Conservation (phyloP, 2,329 filamentous ascomycete species). For the Botrytis tulipae region DNA sequence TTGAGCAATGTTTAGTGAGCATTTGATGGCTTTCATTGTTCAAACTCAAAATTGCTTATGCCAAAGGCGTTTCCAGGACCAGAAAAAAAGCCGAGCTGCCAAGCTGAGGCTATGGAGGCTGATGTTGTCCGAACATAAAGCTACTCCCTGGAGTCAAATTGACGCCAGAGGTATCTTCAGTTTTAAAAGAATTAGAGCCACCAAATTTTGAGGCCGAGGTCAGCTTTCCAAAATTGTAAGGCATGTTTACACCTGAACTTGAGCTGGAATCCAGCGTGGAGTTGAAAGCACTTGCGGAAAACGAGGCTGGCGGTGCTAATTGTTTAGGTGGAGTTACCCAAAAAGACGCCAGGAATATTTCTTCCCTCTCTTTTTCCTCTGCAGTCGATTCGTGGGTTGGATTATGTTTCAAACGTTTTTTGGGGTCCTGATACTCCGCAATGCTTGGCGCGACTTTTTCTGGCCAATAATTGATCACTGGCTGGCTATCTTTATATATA, state of each 20-base stretch:
- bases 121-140: background rate
- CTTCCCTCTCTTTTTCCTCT: background rate
- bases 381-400: background rate
- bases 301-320: background rate
- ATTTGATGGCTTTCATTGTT: background rate
- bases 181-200: background rate
- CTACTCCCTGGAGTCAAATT: background rate
- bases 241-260: background rate
- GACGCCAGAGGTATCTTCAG: no score
- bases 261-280: background rate
- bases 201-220: background rate
- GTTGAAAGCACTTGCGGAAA: background rate
- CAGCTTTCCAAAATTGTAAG: background rate
- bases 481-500: background rate
- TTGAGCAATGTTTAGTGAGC: background rate
- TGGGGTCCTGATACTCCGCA: background rate
- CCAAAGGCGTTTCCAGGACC: no score
- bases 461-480: background rate
- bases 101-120: background rate
- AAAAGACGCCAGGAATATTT: background rate
- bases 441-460: background rate
- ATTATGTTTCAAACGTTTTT: background rate
- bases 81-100: background rate
- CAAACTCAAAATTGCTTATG: background rate
- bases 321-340: background rate